Evolutionary conservation across 192 early-diverging fungal genomes (phyloP), one percentile per base, ranked within the genome.

Genomic region (Diversispora eburnea): DNA sequence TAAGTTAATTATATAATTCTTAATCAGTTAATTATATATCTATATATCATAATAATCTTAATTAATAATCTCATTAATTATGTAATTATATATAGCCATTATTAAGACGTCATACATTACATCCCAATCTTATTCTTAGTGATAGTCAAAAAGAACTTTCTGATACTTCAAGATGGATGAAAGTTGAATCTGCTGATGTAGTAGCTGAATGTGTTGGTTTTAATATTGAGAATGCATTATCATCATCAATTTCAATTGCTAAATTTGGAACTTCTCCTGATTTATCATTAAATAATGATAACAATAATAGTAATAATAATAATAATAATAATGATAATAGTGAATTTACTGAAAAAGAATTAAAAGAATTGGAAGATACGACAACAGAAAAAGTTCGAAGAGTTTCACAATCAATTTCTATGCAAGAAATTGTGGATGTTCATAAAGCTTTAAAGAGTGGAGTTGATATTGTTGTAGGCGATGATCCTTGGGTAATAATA

Each of bases 131-230:
- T 6, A 70, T 88, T 42, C 67, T 73, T 3, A 76, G 80, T 67
- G 77, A 82, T 52, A 42, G 61, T 3, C 75, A 81, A 20, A 74
- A 78, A 13, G 86, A 88, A 56, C 45, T 86, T 3, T 68, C 74
- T 1, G 80, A 86, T 25, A 80, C 76, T 4, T 79, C 81, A 5
- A 72, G 86, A 39, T 86, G 83, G 83, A 81, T 83, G 76, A 87
- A 87, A 61, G 67, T 88, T 52, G 86, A 88, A 58, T 84, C 86
- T 4, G 84, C 84, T 51, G 86, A 86, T 67, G 81, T 88, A 67
- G 81, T 88, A 49, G 86, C 86, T 48, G 81, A 82, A 75, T 83
- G 82, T 52, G 82, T 88, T 78, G 79, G 86, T 57, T 68, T 83
- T 22, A 84, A 88, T 78, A 70, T 88, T 2, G 84, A 83, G 56